phyloP scores from a whole-genome alignment of 805 yeast species.

The Wickerhamomyces rabaulensis region DNA sequence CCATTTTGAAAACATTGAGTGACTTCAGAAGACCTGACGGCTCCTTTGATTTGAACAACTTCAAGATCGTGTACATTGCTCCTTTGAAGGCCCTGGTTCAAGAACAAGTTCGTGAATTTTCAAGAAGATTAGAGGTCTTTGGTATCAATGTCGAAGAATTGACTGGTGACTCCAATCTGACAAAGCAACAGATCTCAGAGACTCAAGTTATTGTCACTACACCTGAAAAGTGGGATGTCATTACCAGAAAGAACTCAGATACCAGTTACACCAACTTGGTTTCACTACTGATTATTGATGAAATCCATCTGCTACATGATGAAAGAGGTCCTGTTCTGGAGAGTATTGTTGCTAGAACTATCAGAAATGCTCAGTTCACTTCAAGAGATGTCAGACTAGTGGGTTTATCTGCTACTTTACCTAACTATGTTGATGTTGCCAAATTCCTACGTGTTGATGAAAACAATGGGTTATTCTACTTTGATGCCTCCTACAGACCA shows the following conservation, averaged over 20 bases:
- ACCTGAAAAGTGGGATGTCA: slow-evolving; percentile 97
- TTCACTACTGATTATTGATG: slow-evolving; percentile 77
- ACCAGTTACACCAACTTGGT: slow-evolving; percentile 60
- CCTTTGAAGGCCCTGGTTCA: slow-evolving; percentile 94
- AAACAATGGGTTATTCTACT: slow-evolving; percentile 62
- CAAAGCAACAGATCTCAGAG: slow-evolving; percentile 66
- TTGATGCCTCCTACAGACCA: slow-evolving; percentile 82
- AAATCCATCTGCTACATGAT: slow-evolving; percentile 88
- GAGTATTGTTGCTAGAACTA: slow-evolving; percentile 73
- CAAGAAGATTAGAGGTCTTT: slow-evolving; percentile 55
- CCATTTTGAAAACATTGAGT: slow-evolving; percentile 59
- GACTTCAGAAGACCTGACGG: slow-evolving; percentile 47
- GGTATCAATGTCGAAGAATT: slow-evolving; percentile 78
- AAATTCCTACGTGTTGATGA: slow-evolving; percentile 64
- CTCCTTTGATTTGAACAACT: slow-evolving; percentile 44
- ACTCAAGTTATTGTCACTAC: slow-evolving; percentile 88
- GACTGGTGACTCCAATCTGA: slow-evolving; percentile 83
- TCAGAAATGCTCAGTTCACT: slow-evolving; percentile 40
- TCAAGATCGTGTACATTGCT: slow-evolving; percentile 84
- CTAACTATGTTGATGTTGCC: slow-evolving; percentile 85
- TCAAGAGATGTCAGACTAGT: slow-evolving; percentile 59
- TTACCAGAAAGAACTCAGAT: slow-evolving; percentile 77
- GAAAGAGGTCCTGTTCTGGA: slow-evolving; percentile 94
- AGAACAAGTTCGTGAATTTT: slow-evolving; percentile 87
- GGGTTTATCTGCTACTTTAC: slow-evolving; percentile 90